Evolutionary conservation across 2,329 filamentous ascomycete genomes (phyloP).

Genomic region (Teratosphaeriaceae sp.): DNA sequence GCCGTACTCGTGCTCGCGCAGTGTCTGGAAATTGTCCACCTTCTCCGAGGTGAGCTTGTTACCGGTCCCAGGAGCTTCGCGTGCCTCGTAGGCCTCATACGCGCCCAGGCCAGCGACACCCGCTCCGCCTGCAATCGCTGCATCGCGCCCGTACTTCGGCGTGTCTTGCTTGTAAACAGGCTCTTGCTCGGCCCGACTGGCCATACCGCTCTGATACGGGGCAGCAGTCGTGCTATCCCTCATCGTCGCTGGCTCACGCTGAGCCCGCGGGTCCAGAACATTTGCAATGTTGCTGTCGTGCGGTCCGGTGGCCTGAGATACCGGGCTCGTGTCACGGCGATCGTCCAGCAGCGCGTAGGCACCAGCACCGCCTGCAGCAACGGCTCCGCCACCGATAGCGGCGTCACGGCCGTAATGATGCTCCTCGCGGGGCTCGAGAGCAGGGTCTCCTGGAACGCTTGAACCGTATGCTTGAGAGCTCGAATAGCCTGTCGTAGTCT

Average conservation of each 20-base stretch:
- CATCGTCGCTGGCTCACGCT: slow-evolving; percentile 23
- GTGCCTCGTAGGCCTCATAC: slow-evolving; percentile 15
- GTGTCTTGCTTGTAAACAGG: too few relatives aligned
- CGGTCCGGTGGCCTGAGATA: slow-evolving; percentile 21
- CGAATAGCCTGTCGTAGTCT: too few relatives aligned
- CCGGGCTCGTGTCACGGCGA: slow-evolving; percentile 14
- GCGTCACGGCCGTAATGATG: slow-evolving; percentile 25
- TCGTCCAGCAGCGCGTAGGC: slow-evolving; percentile 27
- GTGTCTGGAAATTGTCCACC: too few relatives aligned
- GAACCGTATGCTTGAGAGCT: too few relatives aligned
- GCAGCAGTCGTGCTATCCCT: slow-evolving; percentile 17
- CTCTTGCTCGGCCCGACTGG: too few relatives aligned
- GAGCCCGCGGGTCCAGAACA: slow-evolving; percentile 18
- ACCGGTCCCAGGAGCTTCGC: slow-evolving; percentile 6
- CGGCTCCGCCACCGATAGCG: slow-evolving; percentile 24
- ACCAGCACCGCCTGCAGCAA: slow-evolving; percentile 14
- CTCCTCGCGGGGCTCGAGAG: slow-evolving; percentile 23
- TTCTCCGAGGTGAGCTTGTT: too few relatives aligned
- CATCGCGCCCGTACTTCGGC: slow-evolving; percentile 24
- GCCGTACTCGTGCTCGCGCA: too few relatives aligned
- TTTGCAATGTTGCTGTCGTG: slow-evolving; percentile 22
- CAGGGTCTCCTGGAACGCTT: too few relatives aligned
- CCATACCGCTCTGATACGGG: slow-evolving; percentile 13
- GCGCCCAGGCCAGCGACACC: slow-evolving; percentile 22
- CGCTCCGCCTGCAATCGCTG: slow-evolving; percentile 25